These are phyloP conservation scores for Paraleonurus japonicus DNA, from an alignment of 257 asterid species.

Conservation along the genomic window DNA sequence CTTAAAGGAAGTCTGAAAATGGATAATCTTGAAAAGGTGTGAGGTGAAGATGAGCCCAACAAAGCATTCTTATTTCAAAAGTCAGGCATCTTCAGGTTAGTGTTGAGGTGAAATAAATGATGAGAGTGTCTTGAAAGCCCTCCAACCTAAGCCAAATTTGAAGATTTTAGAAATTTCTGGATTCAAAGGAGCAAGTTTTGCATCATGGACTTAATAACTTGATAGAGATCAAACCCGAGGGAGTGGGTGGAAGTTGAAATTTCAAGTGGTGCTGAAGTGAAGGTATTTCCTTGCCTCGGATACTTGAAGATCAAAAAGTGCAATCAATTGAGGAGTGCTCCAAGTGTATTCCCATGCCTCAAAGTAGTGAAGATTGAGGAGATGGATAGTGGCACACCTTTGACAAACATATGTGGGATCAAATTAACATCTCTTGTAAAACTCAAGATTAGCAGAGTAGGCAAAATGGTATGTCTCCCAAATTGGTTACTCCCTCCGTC, in stretches of 20 bases:
- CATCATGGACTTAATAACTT: background rate
- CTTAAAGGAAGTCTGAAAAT: background rate
- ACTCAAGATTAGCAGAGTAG: background rate
- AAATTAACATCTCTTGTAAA: background rate
- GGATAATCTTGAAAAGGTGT: background rate
- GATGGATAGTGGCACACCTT: background rate
- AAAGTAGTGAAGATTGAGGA: too few species aligned
- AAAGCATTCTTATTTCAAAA: background rate
- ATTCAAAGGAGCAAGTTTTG: background rate
- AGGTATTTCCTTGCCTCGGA: background rate
- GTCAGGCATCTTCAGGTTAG: background rate
- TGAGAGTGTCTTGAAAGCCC: conserved; percentile 13
- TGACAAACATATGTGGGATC: background rate
- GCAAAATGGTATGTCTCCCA: background rate
- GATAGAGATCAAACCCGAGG: background rate
- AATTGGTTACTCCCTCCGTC: too few species aligned
- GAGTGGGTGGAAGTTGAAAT: background rate
- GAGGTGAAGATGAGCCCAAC: background rate
- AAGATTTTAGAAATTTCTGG: background rate
- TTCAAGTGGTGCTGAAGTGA: background rate
- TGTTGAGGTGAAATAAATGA: background rate
- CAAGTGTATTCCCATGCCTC: too few species aligned
- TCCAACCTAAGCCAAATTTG: conserved; percentile 2
- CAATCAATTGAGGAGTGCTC: background rate
- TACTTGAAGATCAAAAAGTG: background rate